Percentiles rank a stretch among this genome's conserved stretches.
Conservation (phyloP, 192 early-diverging fungal genomes). For the Globomyces pollinis-pini region DNA sequence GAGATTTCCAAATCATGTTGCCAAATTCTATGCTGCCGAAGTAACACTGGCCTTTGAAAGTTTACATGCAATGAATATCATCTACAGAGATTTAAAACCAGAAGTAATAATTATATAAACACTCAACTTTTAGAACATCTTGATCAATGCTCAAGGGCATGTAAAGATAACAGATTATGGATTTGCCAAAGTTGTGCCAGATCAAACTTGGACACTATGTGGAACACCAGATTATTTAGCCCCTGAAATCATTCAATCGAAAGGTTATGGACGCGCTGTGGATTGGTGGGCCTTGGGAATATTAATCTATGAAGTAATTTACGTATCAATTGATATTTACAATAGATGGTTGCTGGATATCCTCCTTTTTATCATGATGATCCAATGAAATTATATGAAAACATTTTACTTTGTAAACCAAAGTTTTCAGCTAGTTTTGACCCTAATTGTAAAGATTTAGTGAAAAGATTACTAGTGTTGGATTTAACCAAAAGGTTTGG, state of each 20-base stretch:
- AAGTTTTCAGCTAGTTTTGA: constrained; percentile 84
- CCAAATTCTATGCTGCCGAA: constrained; percentile 78
- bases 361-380: constrained; percentile 96
- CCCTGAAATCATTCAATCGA: constrained; percentile 76
- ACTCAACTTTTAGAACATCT: constrained; percentile 59
- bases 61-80: constrained; percentile 65
- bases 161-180: constrained; percentile 87
- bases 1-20: constrained; percentile 68
- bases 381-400: constrained; percentile 87
- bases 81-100: constrained; percentile 83
- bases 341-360: constrained; percentile 80
- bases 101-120: constrained; percentile 37
- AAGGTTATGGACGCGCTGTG: constrained; percentile 85
- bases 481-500: constrained; percentile 83
- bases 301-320: constrained; percentile 75
- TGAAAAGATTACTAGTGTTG: constrained; percentile 68
- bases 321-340: neutral
- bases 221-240: constrained; percentile 76
- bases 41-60: constrained; percentile 76
- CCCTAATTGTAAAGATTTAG: constrained; percentile 70
- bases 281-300: constrained; percentile 96
- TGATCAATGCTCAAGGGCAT: constrained; percentile 66
- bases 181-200: constrained; percentile 74
- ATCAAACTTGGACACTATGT: constrained; percentile 79
- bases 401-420: constrained; percentile 77